Evolutionary conservation across 805 yeast species (phyloP), one percentile per base, ranked within the genome.

Genomic region (Sungouiozyma ichnusensis): DNA sequence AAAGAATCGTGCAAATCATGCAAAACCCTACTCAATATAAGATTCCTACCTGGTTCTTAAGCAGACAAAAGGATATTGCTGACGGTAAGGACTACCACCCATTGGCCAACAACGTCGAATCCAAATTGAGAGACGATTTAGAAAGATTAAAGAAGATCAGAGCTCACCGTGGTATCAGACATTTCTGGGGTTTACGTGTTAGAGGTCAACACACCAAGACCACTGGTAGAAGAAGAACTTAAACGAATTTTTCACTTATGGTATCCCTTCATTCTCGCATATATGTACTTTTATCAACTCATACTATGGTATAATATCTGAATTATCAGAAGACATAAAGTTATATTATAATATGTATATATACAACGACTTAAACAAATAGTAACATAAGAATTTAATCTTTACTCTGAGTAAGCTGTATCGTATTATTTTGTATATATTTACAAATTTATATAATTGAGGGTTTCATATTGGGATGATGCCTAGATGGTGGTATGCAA

Each of bases 201-300:
- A 87, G 98, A 82, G 98, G 98, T 77, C 98, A 92, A 81, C 98
- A 90, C 80, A 92, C 98, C 81, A 92, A 92, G 85, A 88, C 97
- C 72, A 92, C 98, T 65, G 94, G 97, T 72, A 87, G 98, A 79
- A 87, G 94, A 74, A 68, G 64, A 59, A 49, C 52, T 57, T 60
- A 60, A 55, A 51, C n/a, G n/a, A n/a, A 50, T 32, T 19, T 29
- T 38, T 37, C 16, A 40, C 19, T 24, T 34, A 36, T 20, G 16
- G 27, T 20, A 7, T 24, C 29, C 29, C n/a, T n/a, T n/a, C 29
- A 24, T 24, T 24, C 29, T 24, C 29, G 29, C 29, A 24, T 24
- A 24, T 24, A 24, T 24, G 29, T 24, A 24, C 29, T 24, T 24
- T 24, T 24, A 24, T 24, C 29, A 24, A 24, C 29, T 24, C 29